These are phyloP conservation scores for Cytospora leucostoma DNA, from an alignment of 2,329 filamentous ascomycete genomes.

Conservation along the genomic window DNA sequence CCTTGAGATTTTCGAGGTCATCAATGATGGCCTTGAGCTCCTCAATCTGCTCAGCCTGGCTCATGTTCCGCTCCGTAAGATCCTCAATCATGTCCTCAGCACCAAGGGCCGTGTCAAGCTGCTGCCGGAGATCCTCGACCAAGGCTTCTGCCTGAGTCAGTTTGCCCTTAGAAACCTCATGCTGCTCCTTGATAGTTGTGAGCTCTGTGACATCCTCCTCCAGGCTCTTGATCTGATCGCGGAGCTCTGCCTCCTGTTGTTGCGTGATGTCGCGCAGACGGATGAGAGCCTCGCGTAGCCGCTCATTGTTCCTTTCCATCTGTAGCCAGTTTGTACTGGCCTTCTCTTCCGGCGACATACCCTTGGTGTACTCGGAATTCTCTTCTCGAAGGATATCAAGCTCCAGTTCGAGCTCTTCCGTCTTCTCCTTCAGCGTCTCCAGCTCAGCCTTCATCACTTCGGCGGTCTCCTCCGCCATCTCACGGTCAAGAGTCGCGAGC, in stretches of 20 bases:
- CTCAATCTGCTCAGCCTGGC: conserved; percentile 78
- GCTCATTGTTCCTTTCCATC: conserved; percentile 87
- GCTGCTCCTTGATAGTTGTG: conserved; percentile 66
- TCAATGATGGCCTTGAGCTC: conserved; percentile 80
- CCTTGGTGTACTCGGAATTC: conserved; percentile 78
- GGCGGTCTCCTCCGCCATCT: conserved; percentile 93
- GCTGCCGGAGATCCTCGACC: conserved; percentile 83
- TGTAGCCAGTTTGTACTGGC: conserved; percentile 87
- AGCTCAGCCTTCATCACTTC: conserved; percentile 81
- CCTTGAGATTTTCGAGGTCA: conserved; percentile 85
- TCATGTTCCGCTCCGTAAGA: conserved; percentile 83
- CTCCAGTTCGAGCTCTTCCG: conserved; percentile 85
- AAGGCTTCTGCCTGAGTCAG: conserved; percentile 71
- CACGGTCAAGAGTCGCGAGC: conserved; percentile 83
- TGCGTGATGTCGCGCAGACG: conserved; percentile 84
- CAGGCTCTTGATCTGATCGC: conserved; percentile 71
- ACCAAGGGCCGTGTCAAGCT: conserved; percentile 83
- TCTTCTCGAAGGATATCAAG: conserved; percentile 85
- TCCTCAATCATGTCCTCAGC: conserved; percentile 95
- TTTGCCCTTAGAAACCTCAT: conserved; percentile 70
- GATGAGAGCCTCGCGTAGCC: conserved; percentile 81
- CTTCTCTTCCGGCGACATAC: conserved; percentile 86
- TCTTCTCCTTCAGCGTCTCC: conserved; percentile 71
- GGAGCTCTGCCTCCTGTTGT: conserved; percentile 79
- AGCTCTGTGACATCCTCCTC: conserved; percentile 73